A percentile compares a stretch with the other conserved stretches of the same genome.
Conservation (phyloP, 805 yeast species). For the Spathaspora boniae region DNA sequence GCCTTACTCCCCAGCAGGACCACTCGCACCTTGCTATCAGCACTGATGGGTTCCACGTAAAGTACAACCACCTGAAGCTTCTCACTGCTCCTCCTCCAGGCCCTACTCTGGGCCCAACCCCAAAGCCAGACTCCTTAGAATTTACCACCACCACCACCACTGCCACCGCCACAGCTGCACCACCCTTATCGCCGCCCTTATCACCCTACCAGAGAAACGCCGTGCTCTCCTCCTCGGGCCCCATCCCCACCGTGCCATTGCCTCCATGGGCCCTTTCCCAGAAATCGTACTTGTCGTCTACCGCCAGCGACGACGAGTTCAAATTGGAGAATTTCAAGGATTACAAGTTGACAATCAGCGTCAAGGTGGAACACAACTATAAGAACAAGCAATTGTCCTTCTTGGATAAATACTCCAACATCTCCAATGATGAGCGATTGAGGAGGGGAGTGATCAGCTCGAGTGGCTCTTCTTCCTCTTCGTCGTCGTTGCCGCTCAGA, state of each 20-base stretch:
- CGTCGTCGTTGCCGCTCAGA: conserved; percentile 11
- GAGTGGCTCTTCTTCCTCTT: conserved; percentile 5
- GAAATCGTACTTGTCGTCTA: conserved; percentile 15
- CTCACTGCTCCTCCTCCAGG: no score
- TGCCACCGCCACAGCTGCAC: not conserved
- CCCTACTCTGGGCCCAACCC: no score
- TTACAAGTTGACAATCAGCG: conserved; percentile 46
- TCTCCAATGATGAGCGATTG: conserved; percentile 13
- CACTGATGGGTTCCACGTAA: no score
- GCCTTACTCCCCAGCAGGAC: conserved; percentile 6
- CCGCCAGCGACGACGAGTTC: conserved; percentile 31
- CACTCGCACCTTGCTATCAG: no score
- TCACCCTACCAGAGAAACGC: conserved; percentile 36
- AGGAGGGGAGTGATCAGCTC: not conserved
- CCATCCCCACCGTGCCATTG: conserved; percentile 3
- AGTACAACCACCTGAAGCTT: no score
- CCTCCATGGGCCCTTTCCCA: conserved; percentile 3
- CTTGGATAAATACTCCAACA: conserved; percentile 47
- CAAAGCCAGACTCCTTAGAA: not conserved
- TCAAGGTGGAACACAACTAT: conserved; percentile 44
- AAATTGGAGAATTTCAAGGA: conserved; percentile 47
- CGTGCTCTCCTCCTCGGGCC: no score
- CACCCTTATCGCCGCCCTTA: conserved; percentile 45
- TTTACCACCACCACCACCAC: not conserved
- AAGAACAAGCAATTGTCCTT: conserved; percentile 50